Evolutionary conservation across 2,329 filamentous ascomycete species (phyloP), one percentile per base, ranked within the genome.

Genomic region (Didymella arachidicola): DNA sequence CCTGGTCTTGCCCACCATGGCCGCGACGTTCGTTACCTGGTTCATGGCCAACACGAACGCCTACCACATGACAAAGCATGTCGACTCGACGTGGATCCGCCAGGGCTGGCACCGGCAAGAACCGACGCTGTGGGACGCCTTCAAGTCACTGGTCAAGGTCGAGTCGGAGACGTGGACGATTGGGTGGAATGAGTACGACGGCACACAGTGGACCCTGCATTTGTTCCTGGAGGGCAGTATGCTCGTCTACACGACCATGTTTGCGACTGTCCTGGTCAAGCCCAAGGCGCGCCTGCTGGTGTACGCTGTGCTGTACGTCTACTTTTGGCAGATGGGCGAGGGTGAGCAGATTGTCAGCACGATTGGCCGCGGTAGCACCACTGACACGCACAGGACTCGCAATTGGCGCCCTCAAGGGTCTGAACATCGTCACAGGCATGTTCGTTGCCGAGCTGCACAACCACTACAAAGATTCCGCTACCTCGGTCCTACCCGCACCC

Each of bases 361-460:
- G 12, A 29, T 5, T 4, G n/a, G n/a, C 3, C 7, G 18, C 1
- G 38, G 26, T 18, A 44, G 10, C 57, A 41, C 51, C 27, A 55
- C 70, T 75, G 62, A 74, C 64, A 30, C 19, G 4, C 22, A 19
- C 52, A 75, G 73, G 69, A n/a, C 66, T 74, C 19, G 68, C 73
- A 25, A 61, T 72, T 43, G 71, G 71, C 44, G 72, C 74, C 6
- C 64, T 77, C 38, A 77, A 76, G 54, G 73, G 83, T 47, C 83
- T 85, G 75, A 86, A 86, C 71, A 84, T 87, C 69, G 85, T 87
- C 73, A 83, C 83, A 58, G 87, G 87, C 60, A 85, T 86, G 66
- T 84, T 88, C 68, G 79, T 89, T 29, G 83, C 85, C 30, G 86
- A 89, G 65, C 67, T 88, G 36, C 83, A 85, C 60, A 83, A 84